Evolutionary conservation across 768 basidiomycete genomes (phyloP), one percentile per base, ranked within the genome.

Genomic region (Mycena albidolilacea): DNA sequence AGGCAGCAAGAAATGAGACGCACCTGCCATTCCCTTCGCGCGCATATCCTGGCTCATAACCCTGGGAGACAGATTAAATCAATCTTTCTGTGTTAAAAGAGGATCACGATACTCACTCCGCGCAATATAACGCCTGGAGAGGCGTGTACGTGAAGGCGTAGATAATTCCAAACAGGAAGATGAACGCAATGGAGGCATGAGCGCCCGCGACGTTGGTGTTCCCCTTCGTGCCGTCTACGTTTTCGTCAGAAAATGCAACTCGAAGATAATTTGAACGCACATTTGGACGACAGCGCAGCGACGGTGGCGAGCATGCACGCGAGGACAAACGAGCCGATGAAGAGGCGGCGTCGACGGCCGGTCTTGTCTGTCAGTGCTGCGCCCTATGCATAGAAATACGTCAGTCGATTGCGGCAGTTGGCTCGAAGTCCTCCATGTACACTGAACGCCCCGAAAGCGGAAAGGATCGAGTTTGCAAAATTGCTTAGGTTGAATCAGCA

Each of bases 1-100:
- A 11, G 30, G 54, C n/a, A 67, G 10, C 37, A 21, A 37, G 11
- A 17, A 19, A 7, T 15, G 38, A 19, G 21, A 60, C 73, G 9
- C 44, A 71, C 74, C 67, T 3, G 76, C 79, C 79, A 79, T 79
- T 37, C 79, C 79, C 69, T 79, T 79, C 1, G 76, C 77, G 12
- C 79, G 77, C 78, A 79, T 79, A 8, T 79, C 77, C 37, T 78
- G 78, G 44, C 69, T 77, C 79, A 79, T 79, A 1, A 79, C 79
- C 63, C 78, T 79, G 15, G 12, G 9, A 11, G 9, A 17, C 38
- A 21, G 2, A 52, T 7, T 48, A 15, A 12, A 7, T 15, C 41
- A 23, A 10, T 64, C 0, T 57, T 37, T 14, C 4, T 19, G 17
- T 38, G 63, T 41, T 17, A 35, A 21, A 23, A 7, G 11, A 0